These are phyloP conservation scores for Lipomyces mesembrius DNA, from an alignment of 805 yeast species.

Conservation along the genomic window DNA sequence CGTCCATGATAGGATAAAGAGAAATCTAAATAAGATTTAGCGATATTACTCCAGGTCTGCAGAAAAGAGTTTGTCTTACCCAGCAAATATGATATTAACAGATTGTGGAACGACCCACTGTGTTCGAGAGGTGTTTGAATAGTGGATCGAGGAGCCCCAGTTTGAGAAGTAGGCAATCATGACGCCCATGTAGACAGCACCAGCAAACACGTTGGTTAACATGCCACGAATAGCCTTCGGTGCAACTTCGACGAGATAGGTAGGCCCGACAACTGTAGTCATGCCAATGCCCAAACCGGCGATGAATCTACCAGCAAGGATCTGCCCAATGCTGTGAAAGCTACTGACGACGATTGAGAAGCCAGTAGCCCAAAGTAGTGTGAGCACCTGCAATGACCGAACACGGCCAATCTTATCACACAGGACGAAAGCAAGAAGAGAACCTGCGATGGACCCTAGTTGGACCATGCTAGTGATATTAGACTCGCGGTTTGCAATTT, in stretches of 20 bases:
- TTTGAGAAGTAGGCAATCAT: slow-evolving; percentile 56
- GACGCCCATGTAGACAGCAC: slow-evolving; percentile 62
- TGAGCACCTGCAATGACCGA: slow-evolving; percentile 52
- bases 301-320: slow-evolving; percentile 19
- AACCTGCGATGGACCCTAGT: slow-evolving; percentile 60
- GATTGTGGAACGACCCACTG: slow-evolving; percentile 63
- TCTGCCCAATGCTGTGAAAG: slow-evolving; percentile 51
- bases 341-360: slow-evolving; percentile 54
- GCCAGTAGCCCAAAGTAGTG: slow-evolving; percentile 53
- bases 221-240: slow-evolving; percentile 80
- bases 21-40: slow-evolving; percentile 44
- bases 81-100: slow-evolving; percentile 55
- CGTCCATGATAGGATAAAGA: slow-evolving; percentile 37
- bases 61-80: slow-evolving; percentile 37
- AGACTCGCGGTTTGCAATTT: slow-evolving; percentile 55
- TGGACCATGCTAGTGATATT: slow-evolving; percentile 65
- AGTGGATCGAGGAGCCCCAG: slow-evolving; percentile 58
- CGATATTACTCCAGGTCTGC: too few species aligned
- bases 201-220: slow-evolving; percentile 59
- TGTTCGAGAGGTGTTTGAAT: slow-evolving; percentile 45
- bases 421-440: slow-evolving; percentile 54
- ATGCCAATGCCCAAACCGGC: slow-evolving; percentile 23
- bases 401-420: slow-evolving; percentile 60
- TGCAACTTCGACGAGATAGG: slow-evolving; percentile 74
- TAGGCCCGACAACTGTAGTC: slow-evolving; percentile 20